These are phyloP conservation scores for Lachancea sp. DNA, from an alignment of 805 yeast genomes.

Conservation along the genomic window DNA sequence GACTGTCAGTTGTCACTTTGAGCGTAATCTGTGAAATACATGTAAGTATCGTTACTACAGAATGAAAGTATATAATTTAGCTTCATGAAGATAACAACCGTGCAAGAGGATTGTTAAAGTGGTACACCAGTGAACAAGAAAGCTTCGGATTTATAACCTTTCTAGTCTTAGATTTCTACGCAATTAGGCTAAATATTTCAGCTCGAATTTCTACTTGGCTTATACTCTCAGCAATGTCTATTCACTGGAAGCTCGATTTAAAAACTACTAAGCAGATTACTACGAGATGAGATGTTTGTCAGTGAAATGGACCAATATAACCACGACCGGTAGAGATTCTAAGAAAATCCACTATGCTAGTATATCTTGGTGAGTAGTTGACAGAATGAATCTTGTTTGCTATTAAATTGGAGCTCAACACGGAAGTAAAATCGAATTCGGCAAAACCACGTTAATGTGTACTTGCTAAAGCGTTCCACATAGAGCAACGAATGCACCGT, in stretches of 20 bases:
- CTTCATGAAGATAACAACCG: no score
- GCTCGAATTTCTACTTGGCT: no score
- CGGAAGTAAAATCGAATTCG: constrained; percentile 27
- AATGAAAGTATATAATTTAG: no score
- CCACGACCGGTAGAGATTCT: constrained; percentile 32
- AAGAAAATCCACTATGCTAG: constrained; percentile 8
- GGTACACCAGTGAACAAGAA: no score
- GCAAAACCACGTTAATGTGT: background rate
- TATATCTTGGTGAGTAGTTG: constrained; percentile 66
- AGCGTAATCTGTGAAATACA: no score
- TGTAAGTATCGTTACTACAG: no score
- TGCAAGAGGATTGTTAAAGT: no score
- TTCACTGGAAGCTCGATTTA: no score
- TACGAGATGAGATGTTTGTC: constrained; percentile 38
- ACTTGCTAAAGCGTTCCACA: constrained; percentile 12
- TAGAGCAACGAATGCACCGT: constrained; percentile 1
- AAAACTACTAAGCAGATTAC: background rate
- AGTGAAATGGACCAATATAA: constrained; percentile 64
- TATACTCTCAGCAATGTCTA: no score
- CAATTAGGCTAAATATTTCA: no score
- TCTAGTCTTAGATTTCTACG: no score
- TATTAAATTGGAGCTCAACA: constrained; percentile 80
- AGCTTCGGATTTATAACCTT: no score
- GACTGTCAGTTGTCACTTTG: background rate
- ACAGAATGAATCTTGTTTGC: constrained; percentile 71